Base-by-base conservation (phyloP, 495 filamentous ascomycete genomes). In the Aspergillus campestris region DNA sequence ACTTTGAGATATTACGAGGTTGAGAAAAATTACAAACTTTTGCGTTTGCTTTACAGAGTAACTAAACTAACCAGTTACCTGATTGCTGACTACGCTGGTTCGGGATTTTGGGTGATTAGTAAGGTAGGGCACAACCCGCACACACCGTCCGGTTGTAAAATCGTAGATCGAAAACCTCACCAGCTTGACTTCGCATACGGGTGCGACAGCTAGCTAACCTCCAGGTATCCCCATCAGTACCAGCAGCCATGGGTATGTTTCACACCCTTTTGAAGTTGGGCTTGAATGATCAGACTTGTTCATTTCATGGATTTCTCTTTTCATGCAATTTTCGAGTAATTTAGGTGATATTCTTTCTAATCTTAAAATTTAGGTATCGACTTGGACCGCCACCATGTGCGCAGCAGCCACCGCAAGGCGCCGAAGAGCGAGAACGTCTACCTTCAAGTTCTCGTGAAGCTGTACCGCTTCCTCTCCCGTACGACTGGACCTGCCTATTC, bases 381-480 rank as follows among this genome's bases (percentile, higher is more conserved):
- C 67, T 69, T 84, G 58, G 74, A 85, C 73, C 68, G 66, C 61
- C 87, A 94, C 77, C 89, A 94, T 78, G 84, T 86, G 73, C 81
- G 84, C 66, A 77, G 66, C 75, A 86, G 77, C 63, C 89, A 92
- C 74, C 86, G 89, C 73, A 89, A 87, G 81, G 91, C 91, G 49
- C 85, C 92, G 52, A 95, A 97, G 78, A 92, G 84, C 74, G 88
- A 95, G 72, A 97, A 98, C 76, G 87, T 89, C 56, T 97, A 96
- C 74, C 77, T 96, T 61, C 88, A 89, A 79, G 84, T 98, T 55
- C 77, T 97, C 64, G 89, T 96, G 73, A 96, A 96, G 83, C 86
- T 98, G 27, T 98, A 97, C 81, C 84, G 85, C 73, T 98, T 98
- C 84, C 75, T 98, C 60, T 84, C 89, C 59, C 90, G 91, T 94